Evolutionary conservation across 2,329 filamentous ascomycete genomes (phyloP).

Genomic region (Fusarium camptoceras): DNA sequence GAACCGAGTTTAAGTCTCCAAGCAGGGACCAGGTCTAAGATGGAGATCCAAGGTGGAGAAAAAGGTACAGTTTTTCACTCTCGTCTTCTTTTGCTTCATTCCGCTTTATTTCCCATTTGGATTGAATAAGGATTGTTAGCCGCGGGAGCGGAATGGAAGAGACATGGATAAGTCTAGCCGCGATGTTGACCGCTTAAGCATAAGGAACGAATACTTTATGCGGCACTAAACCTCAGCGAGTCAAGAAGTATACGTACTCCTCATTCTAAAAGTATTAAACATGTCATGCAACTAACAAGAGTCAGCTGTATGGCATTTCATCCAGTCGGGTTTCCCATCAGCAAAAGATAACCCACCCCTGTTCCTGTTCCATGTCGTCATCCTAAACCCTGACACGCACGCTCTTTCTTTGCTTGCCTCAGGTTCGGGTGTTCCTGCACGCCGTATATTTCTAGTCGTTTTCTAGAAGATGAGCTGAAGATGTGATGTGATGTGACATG

Average conservation of each 20-base stretch:
- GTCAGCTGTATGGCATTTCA: conserved; percentile 12
- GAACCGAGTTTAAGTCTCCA: conserved; percentile 8
- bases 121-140: conserved; percentile 2
- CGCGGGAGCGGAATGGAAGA: conserved; percentile 2
- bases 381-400: conserved; percentile 22
- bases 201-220: background rate
- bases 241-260: background rate
- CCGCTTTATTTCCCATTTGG: background rate
- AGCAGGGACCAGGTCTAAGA: conserved; percentile 23
- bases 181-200: background rate
- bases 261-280: background rate
- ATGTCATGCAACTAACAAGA: conserved; percentile 12
- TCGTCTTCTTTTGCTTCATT: background rate
- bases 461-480: conserved; percentile 39
- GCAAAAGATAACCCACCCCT: conserved; percentile 11
- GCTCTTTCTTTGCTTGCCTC: conserved; percentile 8
- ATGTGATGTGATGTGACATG: background rate
- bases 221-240: background rate
- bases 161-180: background rate
- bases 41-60: conserved; percentile 29
- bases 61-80: background rate
- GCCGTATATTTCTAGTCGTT: conserved; percentile 33
- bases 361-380: conserved; percentile 35
- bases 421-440: conserved; percentile 1
- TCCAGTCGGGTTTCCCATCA: conserved; percentile 3